Evolutionary conservation across 139 green algal species (phyloP).

Genomic region (Coelastrella sp.): DNA sequence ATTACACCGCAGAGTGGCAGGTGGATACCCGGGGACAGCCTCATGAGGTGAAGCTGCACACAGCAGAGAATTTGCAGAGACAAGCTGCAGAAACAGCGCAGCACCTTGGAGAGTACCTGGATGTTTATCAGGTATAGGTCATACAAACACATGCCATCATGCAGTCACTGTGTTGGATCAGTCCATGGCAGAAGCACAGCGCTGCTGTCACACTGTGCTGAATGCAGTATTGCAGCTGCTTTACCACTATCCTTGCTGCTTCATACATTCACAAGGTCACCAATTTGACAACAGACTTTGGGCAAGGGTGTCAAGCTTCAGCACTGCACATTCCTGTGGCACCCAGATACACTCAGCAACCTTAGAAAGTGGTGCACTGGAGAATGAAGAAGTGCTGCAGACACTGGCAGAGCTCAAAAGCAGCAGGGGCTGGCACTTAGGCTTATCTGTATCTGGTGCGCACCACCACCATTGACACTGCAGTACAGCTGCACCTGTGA

Average conservation of each 20-base stretch:
- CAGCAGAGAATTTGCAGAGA: slow-evolving; percentile 50
- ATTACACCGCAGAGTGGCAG: slow-evolving; percentile 30
- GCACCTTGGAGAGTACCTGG: slow-evolving; percentile 55
- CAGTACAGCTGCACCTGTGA: too few species aligned
- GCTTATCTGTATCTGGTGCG: slow-evolving; percentile 64
- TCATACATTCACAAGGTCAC: too few species aligned
- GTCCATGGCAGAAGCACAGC: too few species aligned
- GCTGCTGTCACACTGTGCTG: too few species aligned
- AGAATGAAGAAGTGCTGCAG: slow-evolving; percentile 57
- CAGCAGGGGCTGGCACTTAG: slow-evolving; percentile 56
- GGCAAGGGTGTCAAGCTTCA: too few species aligned
- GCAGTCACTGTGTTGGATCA: too few species aligned
- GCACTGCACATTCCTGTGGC: too few species aligned
- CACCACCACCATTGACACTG: too few species aligned
- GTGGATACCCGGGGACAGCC: slow-evolving; percentile 60
- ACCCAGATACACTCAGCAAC: slow-evolving; percentile 72
- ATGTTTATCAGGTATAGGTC: slow-evolving; percentile 49
- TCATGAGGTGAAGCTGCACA: slow-evolving; percentile 78
- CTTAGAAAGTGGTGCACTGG: slow-evolving; percentile 65
- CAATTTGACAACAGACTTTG: too few species aligned
- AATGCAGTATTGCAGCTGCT: too few species aligned
- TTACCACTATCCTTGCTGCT: too few species aligned
- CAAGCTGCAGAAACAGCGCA: slow-evolving; percentile 53
- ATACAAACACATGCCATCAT: too few species aligned
- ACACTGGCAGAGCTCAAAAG: slow-evolving; percentile 56